Percentiles rank a stretch among this genome's conserved stretches.
Conservation (phyloP, 441 rosid genomes). For the Breynia disticha region DNA sequence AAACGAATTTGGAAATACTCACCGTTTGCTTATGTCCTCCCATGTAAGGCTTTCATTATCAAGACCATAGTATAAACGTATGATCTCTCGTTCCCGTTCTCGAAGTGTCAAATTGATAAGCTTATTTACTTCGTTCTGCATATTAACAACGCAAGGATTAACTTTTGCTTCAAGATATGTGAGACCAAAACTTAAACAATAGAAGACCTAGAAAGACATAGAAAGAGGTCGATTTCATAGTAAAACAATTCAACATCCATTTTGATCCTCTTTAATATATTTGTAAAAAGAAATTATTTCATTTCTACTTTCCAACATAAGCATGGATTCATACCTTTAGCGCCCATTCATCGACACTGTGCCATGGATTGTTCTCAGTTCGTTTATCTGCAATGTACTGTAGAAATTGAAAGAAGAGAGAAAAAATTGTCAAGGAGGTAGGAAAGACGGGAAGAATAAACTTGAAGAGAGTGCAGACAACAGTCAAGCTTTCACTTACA, state of each 20-base stretch:
- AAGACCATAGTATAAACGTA: slow-evolving; percentile 75
- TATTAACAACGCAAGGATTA: slow-evolving; percentile 1
- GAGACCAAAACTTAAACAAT: too few species aligned
- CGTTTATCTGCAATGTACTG: slow-evolving; percentile 77
- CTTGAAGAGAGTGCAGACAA: neutral
- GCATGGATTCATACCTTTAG: slow-evolving; percentile 51
- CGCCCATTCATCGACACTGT: slow-evolving; percentile 62
- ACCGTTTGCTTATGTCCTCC: slow-evolving; percentile 97
- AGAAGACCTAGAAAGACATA: too few species aligned
- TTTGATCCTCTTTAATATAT: too few species aligned
- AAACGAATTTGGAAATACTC: slow-evolving; percentile 9
- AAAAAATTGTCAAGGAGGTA: neutral
- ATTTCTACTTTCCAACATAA: too few species aligned
- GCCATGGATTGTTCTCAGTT: slow-evolving; percentile 80
- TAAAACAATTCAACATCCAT: too few species aligned
- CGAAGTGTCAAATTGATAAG: slow-evolving; percentile 46
- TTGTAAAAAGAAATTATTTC: too few species aligned
- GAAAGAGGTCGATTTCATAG: too few species aligned
- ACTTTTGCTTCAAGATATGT: neutral
- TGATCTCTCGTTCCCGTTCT: slow-evolving; percentile 73
- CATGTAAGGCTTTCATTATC: slow-evolving; percentile 76
- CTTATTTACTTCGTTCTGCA: slow-evolving; percentile 82
- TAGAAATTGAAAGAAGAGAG: slow-evolving; percentile 13
- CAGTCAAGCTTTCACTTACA: slow-evolving; percentile 34
- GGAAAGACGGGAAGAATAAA: neutral